phyloP scores from a whole-genome alignment of 345 rosid species.

The Eutrema japonicum region DNA sequence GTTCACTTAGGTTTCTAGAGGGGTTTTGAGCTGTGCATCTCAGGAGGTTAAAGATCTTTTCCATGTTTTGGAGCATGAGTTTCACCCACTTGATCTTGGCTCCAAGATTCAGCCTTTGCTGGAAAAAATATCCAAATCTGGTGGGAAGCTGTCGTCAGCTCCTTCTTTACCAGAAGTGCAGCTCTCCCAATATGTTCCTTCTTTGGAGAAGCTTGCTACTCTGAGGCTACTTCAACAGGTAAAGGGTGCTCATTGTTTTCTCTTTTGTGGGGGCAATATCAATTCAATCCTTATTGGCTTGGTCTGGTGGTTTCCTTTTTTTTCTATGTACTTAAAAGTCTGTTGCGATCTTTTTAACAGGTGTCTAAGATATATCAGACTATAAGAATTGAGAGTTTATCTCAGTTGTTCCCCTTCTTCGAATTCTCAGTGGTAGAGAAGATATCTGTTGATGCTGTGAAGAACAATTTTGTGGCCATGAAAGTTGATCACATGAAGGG shows the following conservation, averaged over 20 bases:
- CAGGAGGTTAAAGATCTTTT: conserved; percentile 97
- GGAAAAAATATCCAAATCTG: conserved; percentile 75
- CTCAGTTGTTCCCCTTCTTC: conserved; percentile 88
- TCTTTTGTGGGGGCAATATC: conserved; percentile 1
- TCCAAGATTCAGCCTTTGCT: conserved; percentile 77
- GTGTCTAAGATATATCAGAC: conserved; percentile 88
- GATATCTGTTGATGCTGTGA: conserved; percentile 92
- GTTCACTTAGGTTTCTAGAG: conserved; percentile 70
- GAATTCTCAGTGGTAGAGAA: conserved; percentile 82
- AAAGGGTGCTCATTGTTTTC: conserved; percentile 10
- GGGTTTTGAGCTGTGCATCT: conserved; percentile 90
- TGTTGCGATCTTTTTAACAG: conserved; percentile 50
- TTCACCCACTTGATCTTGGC: conserved; percentile 83
- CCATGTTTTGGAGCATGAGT: conserved; percentile 87
- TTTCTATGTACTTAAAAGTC: not conserved
- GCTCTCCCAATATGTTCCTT: conserved; percentile 75
- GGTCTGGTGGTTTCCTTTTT: not conserved
- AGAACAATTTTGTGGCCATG: conserved; percentile 76
- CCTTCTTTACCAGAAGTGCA: conserved; percentile 92
- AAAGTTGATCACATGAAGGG: conserved; percentile 90
- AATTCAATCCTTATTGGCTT: not conserved
- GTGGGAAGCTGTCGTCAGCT: conserved; percentile 90
- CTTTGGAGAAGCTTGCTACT: conserved; percentile 87
- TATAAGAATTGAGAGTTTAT: conserved; percentile 75
- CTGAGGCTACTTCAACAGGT: conserved; percentile 95